Evolutionary conservation across 1,139 yeast species (phyloP).

Genomic region (Trichomonascaceae sp.): DNA sequence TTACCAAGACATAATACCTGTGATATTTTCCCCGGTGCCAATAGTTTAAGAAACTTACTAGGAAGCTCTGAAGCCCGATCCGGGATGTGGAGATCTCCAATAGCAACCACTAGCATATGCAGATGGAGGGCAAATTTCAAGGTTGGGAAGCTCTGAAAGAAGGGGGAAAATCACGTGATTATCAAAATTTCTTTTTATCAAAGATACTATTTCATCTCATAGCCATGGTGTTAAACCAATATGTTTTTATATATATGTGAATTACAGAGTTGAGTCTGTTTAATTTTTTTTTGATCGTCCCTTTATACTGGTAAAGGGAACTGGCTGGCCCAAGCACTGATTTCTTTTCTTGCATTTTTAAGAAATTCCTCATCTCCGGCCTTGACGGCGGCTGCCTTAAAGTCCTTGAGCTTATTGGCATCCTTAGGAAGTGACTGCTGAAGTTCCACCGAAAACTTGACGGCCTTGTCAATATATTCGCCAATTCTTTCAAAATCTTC

Average conservation of each 20-base stretch:
- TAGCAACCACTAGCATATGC: slow-evolving; percentile 74
- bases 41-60: slow-evolving; percentile 56
- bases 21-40: slow-evolving; percentile 75
- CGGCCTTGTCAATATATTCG: slow-evolving; percentile 72
- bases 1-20: slow-evolving; percentile 87
- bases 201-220: background rate
- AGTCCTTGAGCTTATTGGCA: slow-evolving; percentile 84
- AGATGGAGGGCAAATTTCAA: background rate
- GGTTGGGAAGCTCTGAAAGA: background rate
- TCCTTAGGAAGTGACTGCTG: slow-evolving; percentile 80
- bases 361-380: slow-evolving; percentile 66
- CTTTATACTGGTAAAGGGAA: slow-evolving; percentile 71
- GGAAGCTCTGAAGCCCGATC: slow-evolving; percentile 50
- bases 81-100: slow-evolving; percentile 88
- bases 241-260: background rate
- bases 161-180: background rate
- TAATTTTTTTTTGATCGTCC: background rate
- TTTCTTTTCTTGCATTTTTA: slow-evolving; percentile 63
- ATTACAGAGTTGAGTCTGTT: slow-evolving; percentile 1
- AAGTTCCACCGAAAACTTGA: slow-evolving; percentile 66
- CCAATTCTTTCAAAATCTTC: slow-evolving; percentile 76
- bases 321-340: slow-evolving; percentile 85
- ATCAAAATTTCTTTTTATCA: too few species aligned
- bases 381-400: slow-evolving; percentile 66
- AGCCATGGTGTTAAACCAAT: slow-evolving; percentile 3